Percentiles rank a stretch among this genome's conserved stretches.
Evolutionary conservation across 805 yeast genomes (phyloP).

Genomic region (Peterozyma xylosa): DNA sequence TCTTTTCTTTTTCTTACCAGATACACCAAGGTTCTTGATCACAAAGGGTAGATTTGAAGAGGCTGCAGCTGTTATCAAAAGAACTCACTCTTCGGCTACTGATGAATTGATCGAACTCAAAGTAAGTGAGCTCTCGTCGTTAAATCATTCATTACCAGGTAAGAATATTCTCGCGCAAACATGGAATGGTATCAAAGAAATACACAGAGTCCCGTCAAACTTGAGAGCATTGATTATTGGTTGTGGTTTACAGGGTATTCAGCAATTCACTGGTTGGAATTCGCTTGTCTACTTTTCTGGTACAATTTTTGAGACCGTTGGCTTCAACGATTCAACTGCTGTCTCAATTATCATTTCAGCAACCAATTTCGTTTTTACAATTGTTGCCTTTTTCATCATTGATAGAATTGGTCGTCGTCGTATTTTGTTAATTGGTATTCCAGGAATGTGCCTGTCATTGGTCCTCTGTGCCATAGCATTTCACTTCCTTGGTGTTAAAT

Average conservation of each 20-base stretch:
- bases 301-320: slow-evolving; percentile 86
- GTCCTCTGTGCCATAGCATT: slow-evolving; percentile 84
- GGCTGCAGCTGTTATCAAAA: slow-evolving; percentile 61
- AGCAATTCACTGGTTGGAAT: slow-evolving; percentile 95
- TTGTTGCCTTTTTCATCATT: slow-evolving; percentile 78
- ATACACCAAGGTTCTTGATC: slow-evolving; percentile 87
- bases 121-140: slow-evolving; percentile 53
- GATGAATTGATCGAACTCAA: slow-evolving; percentile 59
- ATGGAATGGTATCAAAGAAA: slow-evolving; percentile 52
- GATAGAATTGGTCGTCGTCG: slow-evolving; percentile 85
- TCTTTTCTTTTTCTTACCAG: slow-evolving; percentile 82
- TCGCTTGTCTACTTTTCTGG: slow-evolving; percentile 93
- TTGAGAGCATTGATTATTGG: slow-evolving; percentile 84
- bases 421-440: slow-evolving; percentile 71
- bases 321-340: slow-evolving; percentile 85
- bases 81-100: slow-evolving; percentile 56
- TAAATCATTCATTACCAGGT: slow-evolving; percentile 41
- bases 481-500: slow-evolving; percentile 69
- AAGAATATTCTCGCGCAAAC: slow-evolving; percentile 38
- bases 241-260: slow-evolving; percentile 92
- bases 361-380: slow-evolving; percentile 85
- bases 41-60: slow-evolving; percentile 56
- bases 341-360: slow-evolving; percentile 92
- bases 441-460: slow-evolving; percentile 75
- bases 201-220: slow-evolving; percentile 69